A percentile compares a stretch with the other conserved stretches of the same genome.
phyloP scores from a whole-genome alignment of 495 filamentous ascomycete species.

The Hypoxylon lienhwacheense region DNA sequence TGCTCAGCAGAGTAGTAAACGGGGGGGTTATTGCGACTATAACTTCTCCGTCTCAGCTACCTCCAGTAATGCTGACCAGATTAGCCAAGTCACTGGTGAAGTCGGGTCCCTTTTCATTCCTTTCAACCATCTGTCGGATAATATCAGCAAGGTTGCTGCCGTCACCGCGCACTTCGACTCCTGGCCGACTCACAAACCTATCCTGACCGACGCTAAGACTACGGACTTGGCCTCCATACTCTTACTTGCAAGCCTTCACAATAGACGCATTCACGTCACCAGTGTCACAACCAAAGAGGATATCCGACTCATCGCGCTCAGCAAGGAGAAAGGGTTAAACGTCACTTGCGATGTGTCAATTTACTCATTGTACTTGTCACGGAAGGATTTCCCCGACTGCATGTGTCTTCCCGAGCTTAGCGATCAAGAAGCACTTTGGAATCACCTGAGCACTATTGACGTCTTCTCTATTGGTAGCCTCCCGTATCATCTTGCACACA shows the following conservation, averaged over 20 bases:
- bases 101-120: conserved; percentile 86
- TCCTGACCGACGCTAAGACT: conserved; percentile 83
- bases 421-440: conserved; percentile 80
- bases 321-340: conserved; percentile 80
- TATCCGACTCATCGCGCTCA: conserved; percentile 74
- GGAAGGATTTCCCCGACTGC: conserved; percentile 72
- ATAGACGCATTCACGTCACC: conserved; percentile 80
- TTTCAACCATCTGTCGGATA: conserved; percentile 83
- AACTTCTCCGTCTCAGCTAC: conserved; percentile 85
- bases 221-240: conserved; percentile 81
- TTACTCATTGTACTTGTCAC: conserved; percentile 78
- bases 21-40: conserved; percentile 73
- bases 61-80: conserved; percentile 73
- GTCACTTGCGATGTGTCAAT: conserved; percentile 85
- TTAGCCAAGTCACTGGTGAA: conserved; percentile 69
- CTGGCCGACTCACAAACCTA: conserved; percentile 81
- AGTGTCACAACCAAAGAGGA: conserved; percentile 82
- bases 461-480: conserved; percentile 83
- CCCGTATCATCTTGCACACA: conserved; percentile 73
- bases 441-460: conserved; percentile 75
- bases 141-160: conserved; percentile 83
- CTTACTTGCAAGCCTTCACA: conserved; percentile 78
- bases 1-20: conserved; percentile 74
- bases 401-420: conserved; percentile 65
- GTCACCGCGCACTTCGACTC: conserved; percentile 79